Evolutionary conservation across 305 asterid genomes (phyloP).

Genomic region (Coffea humblotiana): DNA sequence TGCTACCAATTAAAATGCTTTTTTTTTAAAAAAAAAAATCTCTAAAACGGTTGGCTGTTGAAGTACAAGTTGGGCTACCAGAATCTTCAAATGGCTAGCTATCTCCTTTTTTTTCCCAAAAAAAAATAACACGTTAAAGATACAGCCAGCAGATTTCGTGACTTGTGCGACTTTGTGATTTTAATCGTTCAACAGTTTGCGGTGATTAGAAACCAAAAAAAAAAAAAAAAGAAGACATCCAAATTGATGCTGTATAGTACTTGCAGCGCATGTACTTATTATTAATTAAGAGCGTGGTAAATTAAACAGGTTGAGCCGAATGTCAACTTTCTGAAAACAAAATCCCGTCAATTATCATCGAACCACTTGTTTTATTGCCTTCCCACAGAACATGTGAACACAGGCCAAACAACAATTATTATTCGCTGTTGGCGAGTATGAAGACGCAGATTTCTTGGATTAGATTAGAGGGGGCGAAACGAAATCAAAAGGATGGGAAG

Average conservation of each 20-base stretch:
- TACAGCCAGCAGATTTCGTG: background rate
- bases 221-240: no score
- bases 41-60: background rate
- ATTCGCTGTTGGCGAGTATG: background rate
- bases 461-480: background rate
- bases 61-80: background rate
- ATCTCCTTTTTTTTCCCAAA: no score
- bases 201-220: no score
- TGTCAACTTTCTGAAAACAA: background rate
- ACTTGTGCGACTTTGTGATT: background rate
- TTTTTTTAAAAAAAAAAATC: no score
- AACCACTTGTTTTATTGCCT: background rate
- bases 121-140: background rate
- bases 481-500: background rate
- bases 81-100: background rate
- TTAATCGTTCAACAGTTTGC: no score
- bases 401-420: background rate
- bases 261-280: no score
- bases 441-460: background rate
- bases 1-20: no score
- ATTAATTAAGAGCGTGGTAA: background rate
- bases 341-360: background rate
- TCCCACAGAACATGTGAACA: constrained; percentile 4
- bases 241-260: no score
- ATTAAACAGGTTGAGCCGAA: background rate